A percentile compares a stretch with the other conserved stretches of the same genome.
Evolutionary conservation across 495 filamentous ascomycete genomes (phyloP).

Genomic region (Aspergillus bridgeri): DNA sequence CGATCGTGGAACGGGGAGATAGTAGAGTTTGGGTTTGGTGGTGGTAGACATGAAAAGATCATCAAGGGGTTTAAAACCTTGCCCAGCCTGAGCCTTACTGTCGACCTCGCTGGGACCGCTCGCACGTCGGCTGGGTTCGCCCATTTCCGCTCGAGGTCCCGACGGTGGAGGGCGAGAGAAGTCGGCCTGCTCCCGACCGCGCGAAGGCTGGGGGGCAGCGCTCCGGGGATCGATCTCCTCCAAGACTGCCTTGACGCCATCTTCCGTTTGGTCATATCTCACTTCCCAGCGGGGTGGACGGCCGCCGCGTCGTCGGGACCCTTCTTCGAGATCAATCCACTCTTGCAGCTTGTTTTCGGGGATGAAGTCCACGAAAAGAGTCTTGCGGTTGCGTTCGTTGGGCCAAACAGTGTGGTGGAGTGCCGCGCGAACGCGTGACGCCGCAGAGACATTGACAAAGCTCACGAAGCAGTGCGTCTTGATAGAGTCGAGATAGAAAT

Average conservation of each 20-base stretch:
- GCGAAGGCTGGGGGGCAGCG: constrained; percentile 21
- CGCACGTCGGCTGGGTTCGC: constrained; percentile 21
- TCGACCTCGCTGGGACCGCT: constrained; percentile 17
- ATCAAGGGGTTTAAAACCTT: constrained; percentile 59
- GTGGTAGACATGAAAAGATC: constrained; percentile 60
- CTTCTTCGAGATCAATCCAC: constrained; percentile 72
- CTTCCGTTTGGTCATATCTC: constrained; percentile 57
- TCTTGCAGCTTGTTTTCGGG: constrained; percentile 67
- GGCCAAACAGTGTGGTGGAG: constrained; percentile 84
- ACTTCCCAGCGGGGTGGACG: constrained; percentile 65
- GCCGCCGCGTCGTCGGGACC: constrained; percentile 43
- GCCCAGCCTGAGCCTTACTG: constrained; percentile 29
- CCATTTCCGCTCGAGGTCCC: constrained; percentile 33
- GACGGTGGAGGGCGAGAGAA: constrained; percentile 34
- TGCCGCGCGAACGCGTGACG: constrained; percentile 71
- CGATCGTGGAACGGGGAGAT: constrained; percentile 48
- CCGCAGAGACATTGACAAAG: constrained; percentile 65
- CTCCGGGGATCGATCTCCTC: constrained; percentile 43
- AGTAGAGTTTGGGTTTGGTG: constrained; percentile 69
- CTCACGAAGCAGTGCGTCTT: constrained; percentile 81
- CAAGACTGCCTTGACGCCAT: constrained; percentile 54
- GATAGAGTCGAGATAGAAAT: constrained; percentile 80
- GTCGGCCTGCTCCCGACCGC: constrained; percentile 19
- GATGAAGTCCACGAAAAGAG: constrained; percentile 86
- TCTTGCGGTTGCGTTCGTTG: constrained; percentile 77